Evolutionary conservation across 2,329 filamentous ascomycete genomes (phyloP).

Genomic region (Botrytis byssoidea): DNA sequence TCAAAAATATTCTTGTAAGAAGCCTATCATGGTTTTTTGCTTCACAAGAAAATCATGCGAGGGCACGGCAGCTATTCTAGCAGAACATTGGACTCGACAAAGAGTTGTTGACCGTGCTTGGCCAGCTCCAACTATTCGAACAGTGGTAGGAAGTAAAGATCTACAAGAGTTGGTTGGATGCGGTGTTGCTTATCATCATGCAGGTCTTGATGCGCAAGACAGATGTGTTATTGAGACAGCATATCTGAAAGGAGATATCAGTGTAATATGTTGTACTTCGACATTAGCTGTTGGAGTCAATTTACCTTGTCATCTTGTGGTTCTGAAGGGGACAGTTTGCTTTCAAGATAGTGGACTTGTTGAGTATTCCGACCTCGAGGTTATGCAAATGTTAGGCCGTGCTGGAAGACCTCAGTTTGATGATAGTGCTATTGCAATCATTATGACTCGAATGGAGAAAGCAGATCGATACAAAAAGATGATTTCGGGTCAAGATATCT

Average conservation of each 20-base stretch:
- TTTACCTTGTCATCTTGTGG: conserved; percentile 76
- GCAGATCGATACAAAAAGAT: conserved; percentile 68
- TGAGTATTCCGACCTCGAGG: conserved; percentile 78
- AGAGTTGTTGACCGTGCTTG: conserved; percentile 57
- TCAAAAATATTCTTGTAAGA: conserved; percentile 62
- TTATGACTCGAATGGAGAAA: conserved; percentile 70
- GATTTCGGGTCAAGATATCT: conserved; percentile 66
- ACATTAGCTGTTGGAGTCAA: conserved; percentile 84
- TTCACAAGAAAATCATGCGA: conserved; percentile 71
- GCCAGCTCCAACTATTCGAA: conserved; percentile 53
- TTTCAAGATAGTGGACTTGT: conserved; percentile 60
- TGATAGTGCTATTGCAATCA: conserved; percentile 70
- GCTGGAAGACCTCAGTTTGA: conserved; percentile 84
- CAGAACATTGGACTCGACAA: conserved; percentile 61
- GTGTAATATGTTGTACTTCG: conserved; percentile 82
- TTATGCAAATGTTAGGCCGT: conserved; percentile 88
- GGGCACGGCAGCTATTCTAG: conserved; percentile 64
- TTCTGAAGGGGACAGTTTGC: conserved; percentile 75
- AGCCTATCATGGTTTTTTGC: conserved; percentile 83
- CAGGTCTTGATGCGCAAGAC: conserved; percentile 65
- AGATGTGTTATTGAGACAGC: conserved; percentile 63
- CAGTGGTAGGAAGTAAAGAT: conserved; percentile 57
- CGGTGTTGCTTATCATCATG: conserved; percentile 82
- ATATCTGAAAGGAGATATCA: conserved; percentile 70
- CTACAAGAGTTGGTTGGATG: conserved; percentile 50